Evolutionary conservation across 345 rosid genomes (phyloP).

Genomic region (Aethionema arabicum): DNA sequence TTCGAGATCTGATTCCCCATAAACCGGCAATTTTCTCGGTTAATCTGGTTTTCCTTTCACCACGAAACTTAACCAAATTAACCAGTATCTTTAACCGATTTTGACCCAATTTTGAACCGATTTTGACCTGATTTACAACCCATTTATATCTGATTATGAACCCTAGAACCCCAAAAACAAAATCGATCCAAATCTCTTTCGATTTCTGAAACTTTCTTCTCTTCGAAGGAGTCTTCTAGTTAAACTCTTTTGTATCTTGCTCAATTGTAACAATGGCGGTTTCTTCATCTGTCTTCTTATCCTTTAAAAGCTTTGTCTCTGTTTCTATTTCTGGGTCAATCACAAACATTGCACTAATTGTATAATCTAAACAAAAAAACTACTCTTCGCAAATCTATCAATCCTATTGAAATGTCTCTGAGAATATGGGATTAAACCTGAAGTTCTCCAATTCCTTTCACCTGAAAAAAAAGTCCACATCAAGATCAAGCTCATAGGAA

Average conservation of each 20-base stretch:
- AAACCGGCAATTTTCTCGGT: no score
- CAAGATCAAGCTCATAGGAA: conserved; percentile 22
- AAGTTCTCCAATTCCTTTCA: conserved; percentile 76
- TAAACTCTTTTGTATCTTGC: conserved; percentile 26
- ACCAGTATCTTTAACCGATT: no score
- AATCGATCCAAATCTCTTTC: no score
- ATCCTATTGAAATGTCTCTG: conserved; percentile 88
- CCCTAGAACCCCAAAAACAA: no score
- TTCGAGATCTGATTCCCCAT: no score
- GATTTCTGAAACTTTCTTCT: conserved; percentile 62
- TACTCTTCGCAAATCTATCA: conserved; percentile 85
- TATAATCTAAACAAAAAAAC: conserved; percentile 84
- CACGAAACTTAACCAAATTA: no score
- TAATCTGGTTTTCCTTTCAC: no score
- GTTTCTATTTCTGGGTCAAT: conserved; percentile 52
- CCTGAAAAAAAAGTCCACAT: conserved; percentile 37
- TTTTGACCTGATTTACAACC: no score
- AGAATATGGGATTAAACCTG: conserved; percentile 83
- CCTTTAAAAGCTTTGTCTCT: conserved; percentile 15
- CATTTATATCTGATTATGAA: no score
- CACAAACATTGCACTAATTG: conserved; percentile 77
- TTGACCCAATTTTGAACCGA: no score
- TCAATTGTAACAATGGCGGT: conserved; percentile 16
- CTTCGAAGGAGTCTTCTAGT: conserved; percentile 43
- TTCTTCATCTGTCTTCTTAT: conserved; percentile 23